Percentiles rank a stretch among this genome's conserved stretches.
Conservation (phyloP, 768 basidiomycete genomes). For the Pluteus cervinus region DNA sequence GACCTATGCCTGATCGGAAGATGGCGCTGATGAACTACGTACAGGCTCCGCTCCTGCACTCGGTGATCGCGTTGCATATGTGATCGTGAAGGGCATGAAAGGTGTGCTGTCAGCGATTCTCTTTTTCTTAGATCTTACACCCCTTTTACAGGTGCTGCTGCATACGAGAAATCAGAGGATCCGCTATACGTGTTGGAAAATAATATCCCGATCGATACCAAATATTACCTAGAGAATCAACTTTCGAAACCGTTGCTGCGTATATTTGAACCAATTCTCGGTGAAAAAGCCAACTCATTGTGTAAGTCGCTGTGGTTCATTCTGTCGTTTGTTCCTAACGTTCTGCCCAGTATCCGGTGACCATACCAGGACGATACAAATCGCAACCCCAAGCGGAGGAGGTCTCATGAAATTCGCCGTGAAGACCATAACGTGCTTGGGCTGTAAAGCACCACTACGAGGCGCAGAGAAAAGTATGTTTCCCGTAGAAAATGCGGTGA, state of each 20-base stretch:
- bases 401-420: slow-evolving; percentile 99
- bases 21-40: neutral
- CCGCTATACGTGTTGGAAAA: slow-evolving; percentile 97
- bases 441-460: slow-evolving; percentile 87
- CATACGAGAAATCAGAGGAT: slow-evolving; percentile 98
- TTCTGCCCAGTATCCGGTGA: slow-evolving; percentile 77
- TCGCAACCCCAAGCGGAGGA: slow-evolving; percentile 93
- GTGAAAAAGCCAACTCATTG: slow-evolving; percentile 82
- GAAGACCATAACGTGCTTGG: slow-evolving; percentile 90
- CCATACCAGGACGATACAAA: slow-evolving; percentile 92
- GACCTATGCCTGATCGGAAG: neutral
- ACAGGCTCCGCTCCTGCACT: slow-evolving; percentile 92
- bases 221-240: slow-evolving; percentile 97
- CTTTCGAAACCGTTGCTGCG: slow-evolving; percentile 94
- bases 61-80: slow-evolving; percentile 98
- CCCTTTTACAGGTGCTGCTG: slow-evolving; percentile 68
- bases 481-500: slow-evolving; percentile 53
- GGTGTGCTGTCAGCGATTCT: slow-evolving; percentile 34
- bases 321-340: slow-evolving; percentile 6
- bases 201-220: slow-evolving; percentile 96
- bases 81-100: slow-evolving; percentile 95
- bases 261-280: slow-evolving; percentile 97
- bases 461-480: slow-evolving; percentile 55
- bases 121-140: neutral
- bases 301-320: slow-evolving; percentile 40